phyloP scores from a whole-genome alignment of 1,139 yeast species.

The Wickerhamomyces sp. region DNA sequence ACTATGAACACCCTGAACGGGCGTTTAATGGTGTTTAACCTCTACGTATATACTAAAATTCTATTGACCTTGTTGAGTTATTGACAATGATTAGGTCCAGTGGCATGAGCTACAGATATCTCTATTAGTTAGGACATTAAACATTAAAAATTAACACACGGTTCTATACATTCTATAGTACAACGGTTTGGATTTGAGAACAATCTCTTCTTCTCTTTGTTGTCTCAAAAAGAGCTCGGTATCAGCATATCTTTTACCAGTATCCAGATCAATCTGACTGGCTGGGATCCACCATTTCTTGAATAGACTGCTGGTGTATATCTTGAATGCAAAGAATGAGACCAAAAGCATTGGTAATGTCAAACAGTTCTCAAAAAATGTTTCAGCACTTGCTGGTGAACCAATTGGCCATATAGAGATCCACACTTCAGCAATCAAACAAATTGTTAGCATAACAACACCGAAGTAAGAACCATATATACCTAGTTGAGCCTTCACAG shows the following conservation, averaged over 20 bases:
- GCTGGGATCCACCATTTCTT: slow-evolving; percentile 44
- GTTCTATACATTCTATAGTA: slow-evolving; percentile 1
- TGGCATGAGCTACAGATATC: too few relatives aligned
- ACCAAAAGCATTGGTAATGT: slow-evolving; percentile 55
- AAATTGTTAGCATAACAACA: slow-evolving; percentile 39
- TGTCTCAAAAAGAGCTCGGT: slow-evolving; percentile 39
- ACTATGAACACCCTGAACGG: too few relatives aligned
- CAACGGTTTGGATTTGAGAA: slow-evolving; percentile 1
- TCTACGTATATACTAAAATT: too few relatives aligned
- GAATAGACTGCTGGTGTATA: slow-evolving; percentile 39
- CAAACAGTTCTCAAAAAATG: slow-evolving; percentile 56
- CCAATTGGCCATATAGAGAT: slow-evolving; percentile 58
- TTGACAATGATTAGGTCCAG: too few relatives aligned
- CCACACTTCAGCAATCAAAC: slow-evolving; percentile 57
- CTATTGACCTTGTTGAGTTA: too few relatives aligned
- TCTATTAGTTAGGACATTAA: too few relatives aligned
- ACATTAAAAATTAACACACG: too few relatives aligned
- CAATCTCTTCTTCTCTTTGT: background rate
- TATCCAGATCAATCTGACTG: slow-evolving; percentile 53
- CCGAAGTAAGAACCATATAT: slow-evolving; percentile 47
- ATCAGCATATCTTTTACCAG: slow-evolving; percentile 64
- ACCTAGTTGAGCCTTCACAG: slow-evolving; percentile 49
- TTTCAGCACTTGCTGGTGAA: slow-evolving; percentile 42
- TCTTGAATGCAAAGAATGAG: slow-evolving; percentile 50
- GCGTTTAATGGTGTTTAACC: too few relatives aligned